These are phyloP conservation scores for Acanthamoeba quina DNA, from an alignment of 208 protist genomes.

Conservation along the genomic window DNA sequence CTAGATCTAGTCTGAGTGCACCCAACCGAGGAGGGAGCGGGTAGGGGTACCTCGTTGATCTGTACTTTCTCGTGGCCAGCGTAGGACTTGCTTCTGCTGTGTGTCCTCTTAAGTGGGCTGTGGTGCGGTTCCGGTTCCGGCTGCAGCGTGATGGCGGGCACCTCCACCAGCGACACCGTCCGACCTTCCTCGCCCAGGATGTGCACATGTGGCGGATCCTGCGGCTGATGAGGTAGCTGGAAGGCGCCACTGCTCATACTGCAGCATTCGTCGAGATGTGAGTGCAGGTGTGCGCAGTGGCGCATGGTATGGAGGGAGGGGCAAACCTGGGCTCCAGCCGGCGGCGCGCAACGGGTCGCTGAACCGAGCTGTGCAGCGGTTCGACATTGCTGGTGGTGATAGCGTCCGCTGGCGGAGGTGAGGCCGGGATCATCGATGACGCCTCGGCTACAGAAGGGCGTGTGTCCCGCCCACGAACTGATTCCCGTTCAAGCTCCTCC, in stretches of 20 bases:
- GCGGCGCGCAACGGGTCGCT: not conserved
- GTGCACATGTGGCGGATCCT: not conserved
- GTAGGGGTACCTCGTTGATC: slow-evolving; percentile 11
- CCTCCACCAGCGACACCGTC: not conserved
- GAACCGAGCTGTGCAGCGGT: not conserved
- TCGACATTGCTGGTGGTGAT: not conserved
- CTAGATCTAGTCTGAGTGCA: no score
- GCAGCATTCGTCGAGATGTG: not conserved
- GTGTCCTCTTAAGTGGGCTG: slow-evolving; percentile 24
- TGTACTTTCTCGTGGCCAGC: slow-evolving; percentile 27
- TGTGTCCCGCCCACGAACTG: not conserved
- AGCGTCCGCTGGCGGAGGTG: not conserved
- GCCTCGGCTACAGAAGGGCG: no score
- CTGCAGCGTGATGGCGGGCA: not conserved
- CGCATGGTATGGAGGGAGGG: not conserved
- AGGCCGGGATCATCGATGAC: no score
- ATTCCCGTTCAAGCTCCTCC: slow-evolving; percentile 67
- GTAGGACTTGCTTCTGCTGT: slow-evolving; percentile 56
- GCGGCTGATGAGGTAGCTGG: not conserved
- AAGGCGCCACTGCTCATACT: not conserved
- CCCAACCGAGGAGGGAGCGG: not conserved
- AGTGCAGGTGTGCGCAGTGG: no score
- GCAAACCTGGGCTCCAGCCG: not conserved
- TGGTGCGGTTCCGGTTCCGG: not conserved
- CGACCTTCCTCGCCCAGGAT: not conserved